Conservation (phyloP, 2,329 filamentous ascomycete genomes). For the Magnaporthiopsis rhizophila region DNA sequence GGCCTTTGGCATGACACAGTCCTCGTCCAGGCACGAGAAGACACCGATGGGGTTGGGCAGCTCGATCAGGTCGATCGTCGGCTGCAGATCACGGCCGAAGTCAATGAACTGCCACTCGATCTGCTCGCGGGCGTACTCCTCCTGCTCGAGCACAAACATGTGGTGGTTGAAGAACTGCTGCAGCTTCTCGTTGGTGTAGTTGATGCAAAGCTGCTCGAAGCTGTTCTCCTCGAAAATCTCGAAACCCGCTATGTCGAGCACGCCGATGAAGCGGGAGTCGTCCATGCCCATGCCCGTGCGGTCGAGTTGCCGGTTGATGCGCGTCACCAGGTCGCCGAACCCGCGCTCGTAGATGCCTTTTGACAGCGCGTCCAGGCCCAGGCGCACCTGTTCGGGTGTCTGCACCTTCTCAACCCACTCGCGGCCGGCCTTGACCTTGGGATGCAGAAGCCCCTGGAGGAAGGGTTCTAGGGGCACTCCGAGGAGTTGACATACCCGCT, state of each 20-base stretch:
- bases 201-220: slow-evolving; percentile 98
- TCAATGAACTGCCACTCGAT: slow-evolving; percentile 99
- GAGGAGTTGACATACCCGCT: slow-evolving; percentile 73
- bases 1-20: slow-evolving; percentile 97
- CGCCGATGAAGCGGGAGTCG: slow-evolving; percentile 92
- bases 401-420: slow-evolving; percentile 99
- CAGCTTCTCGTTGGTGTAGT: slow-evolving; percentile 98
- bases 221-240: slow-evolving; percentile 98
- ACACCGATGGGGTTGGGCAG: slow-evolving; percentile 95
- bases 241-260: slow-evolving; percentile 97
- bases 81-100: slow-evolving; percentile 93
- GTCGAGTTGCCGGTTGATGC: slow-evolving; percentile 89
- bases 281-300: slow-evolving; percentile 75
- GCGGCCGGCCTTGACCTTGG: slow-evolving; percentile 86
- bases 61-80: slow-evolving; percentile 96
- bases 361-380: slow-evolving; percentile 81
- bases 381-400: slow-evolving; percentile 89
- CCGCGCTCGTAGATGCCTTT: slow-evolving; percentile 97
- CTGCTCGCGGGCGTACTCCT: slow-evolving; percentile 94
- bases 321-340: slow-evolving; percentile 84
- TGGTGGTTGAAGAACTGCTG: slow-evolving; percentile 99
- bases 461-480: slow-evolving; percentile 82
- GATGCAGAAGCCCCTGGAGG: slow-evolving; percentile 80
- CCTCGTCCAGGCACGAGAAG: slow-evolving; percentile 95
- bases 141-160: slow-evolving; percentile 98